Base-by-base conservation (phyloP, 177 flowering plant genomes). In the Tripterygium wilfordii region DNA sequence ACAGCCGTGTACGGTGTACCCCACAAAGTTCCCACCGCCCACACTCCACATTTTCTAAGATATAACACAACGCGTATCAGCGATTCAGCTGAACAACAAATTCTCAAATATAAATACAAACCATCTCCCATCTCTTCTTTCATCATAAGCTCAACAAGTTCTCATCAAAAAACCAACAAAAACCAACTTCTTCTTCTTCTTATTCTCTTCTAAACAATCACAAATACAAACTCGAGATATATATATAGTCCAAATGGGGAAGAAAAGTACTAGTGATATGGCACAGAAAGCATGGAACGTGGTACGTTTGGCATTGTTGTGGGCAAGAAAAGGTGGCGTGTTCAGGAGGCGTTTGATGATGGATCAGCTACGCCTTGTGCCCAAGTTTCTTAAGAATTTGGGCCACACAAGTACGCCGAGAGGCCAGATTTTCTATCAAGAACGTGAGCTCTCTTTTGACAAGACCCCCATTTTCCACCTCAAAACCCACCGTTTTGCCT, bases 401-500 rank as follows among this genome's bases (percentile, higher is more conserved):
- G 49, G 59, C 0, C 65, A 66, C 31, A 6, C 54, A n/a, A n/a
- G n/a, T 9, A 23, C 62, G 5, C 22, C 33, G 0, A 51, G 51
- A 20, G 51, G 54, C 4, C 58, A 59, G 3, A 38, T 57, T 17
- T 28, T 7, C 19, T 22, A 49, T 26, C 71, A 71, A 0, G 96
- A 88, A 48, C 76, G 69, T 4, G 60, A 88, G 72, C 70, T 88
- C 43, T 84, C 96, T 13, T 84, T 88, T 31, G 90, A 84, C 36
- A 56, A 70, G 20, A 84, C 96, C 0, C 96, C 96, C 0, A 36
- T 75, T 20, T 51, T 88, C 30, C 74, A 65, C 18, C 63, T 80
- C 56, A 72, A 70, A 40, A 72, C 78, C 70, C 72, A 71, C 45
- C 66, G 88, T 0, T 76, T 85, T 0, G 18, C 57, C 18, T 82